Evolutionary conservation across 331 rosid genomes (phyloP).

Genomic region (Erythrophleum ivorense): DNA sequence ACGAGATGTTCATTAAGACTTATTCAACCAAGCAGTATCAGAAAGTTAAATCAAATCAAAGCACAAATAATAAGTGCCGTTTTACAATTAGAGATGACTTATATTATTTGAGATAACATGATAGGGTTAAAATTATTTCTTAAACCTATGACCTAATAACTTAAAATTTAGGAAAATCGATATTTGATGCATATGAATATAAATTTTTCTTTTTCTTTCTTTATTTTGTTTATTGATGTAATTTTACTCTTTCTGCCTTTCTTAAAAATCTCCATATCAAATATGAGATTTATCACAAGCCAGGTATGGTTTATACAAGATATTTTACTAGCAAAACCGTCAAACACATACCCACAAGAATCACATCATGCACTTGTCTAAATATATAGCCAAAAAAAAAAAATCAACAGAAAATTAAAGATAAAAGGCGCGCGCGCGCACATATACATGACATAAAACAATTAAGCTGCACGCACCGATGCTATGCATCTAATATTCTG

Average conservation of each 20-base stretch:
- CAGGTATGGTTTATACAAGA: not conserved
- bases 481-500: not conserved
- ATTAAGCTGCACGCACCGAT: not conserved
- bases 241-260: no score
- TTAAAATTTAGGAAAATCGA: not conserved
- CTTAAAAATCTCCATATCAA: not conserved
- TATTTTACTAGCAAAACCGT: not conserved
- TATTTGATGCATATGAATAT: not conserved
- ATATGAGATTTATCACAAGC: not conserved
- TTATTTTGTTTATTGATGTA: not conserved
- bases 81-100: not conserved
- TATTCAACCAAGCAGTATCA: no score
- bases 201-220: not conserved
- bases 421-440: not conserved
- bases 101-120: not conserved
- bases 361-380: not conserved
- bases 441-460: not conserved
- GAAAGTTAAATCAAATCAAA: no score
- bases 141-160: not conserved
- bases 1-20: no score
- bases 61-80: not conserved
- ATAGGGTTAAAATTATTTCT: not conserved
- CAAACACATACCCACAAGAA: not conserved
- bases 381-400: not conserved
- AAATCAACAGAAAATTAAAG: not conserved